These are phyloP conservation scores for Fermentozyma sake DNA, from an alignment of 1,139 yeast species.

Conservation along the genomic window DNA sequence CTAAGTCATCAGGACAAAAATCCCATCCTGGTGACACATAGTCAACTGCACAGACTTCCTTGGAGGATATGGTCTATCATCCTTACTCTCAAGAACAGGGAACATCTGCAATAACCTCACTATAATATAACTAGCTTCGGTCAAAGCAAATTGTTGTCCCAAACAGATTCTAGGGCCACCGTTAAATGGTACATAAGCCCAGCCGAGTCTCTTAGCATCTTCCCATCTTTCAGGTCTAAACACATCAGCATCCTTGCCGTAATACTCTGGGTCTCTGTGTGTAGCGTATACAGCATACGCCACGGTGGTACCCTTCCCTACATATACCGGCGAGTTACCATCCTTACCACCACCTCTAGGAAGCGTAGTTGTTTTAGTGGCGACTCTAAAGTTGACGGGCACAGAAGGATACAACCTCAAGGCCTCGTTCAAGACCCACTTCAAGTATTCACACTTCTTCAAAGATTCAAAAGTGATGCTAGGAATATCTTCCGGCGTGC, in stretches of 20 bases:
- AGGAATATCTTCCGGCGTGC: slow-evolving; percentile 13
- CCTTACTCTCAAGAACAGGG: slow-evolving; percentile 26
- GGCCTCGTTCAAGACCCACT: slow-evolving; percentile 19
- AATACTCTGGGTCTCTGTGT: slow-evolving; percentile 16
- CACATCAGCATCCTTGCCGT: slow-evolving; percentile 19
- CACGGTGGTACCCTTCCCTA: slow-evolving; percentile 19
- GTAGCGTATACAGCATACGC: slow-evolving; percentile 18
- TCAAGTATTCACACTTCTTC: slow-evolving; percentile 23
- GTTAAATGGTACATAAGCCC: slow-evolving; percentile 43
- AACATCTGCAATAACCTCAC: slow-evolving; percentile 28
- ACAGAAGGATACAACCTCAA: slow-evolving; percentile 26
- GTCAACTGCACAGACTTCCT: slow-evolving; percentile 31
- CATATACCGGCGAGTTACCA: slow-evolving; percentile 15
- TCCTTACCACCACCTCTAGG: slow-evolving; percentile 24
- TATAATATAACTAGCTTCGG: slow-evolving; percentile 35
- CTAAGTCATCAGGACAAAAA: slow-evolving; percentile 9
- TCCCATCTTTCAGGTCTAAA: slow-evolving; percentile 25
- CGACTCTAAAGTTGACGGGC: slow-evolving; percentile 21
- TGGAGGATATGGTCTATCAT: slow-evolving; percentile 26
- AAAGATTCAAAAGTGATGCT: slow-evolving; percentile 18
- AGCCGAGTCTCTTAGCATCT: slow-evolving; percentile 26
- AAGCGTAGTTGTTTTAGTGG: slow-evolving; percentile 20
- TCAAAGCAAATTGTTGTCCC: slow-evolving; percentile 45
- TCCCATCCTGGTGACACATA: slow-evolving; percentile 30
- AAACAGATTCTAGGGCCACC: slow-evolving; percentile 44